Conservation (phyloP, 768 basidiomycete species). For the Ramaria sp. region DNA sequence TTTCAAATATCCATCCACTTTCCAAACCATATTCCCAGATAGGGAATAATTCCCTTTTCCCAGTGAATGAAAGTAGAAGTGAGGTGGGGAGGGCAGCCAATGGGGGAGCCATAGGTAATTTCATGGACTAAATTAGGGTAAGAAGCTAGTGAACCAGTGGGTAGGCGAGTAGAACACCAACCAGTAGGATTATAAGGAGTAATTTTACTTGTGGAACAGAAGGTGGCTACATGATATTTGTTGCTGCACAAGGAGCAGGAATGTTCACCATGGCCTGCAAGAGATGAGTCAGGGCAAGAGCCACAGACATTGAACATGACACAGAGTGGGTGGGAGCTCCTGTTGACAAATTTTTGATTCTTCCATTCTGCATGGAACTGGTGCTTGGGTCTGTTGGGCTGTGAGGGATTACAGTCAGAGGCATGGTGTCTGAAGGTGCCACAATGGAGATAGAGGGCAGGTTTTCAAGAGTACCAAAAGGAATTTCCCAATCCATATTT, state of each 20-base stretch:
- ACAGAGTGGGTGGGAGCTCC: background rate
- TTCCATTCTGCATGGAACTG: background rate
- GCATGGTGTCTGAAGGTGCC: background rate
- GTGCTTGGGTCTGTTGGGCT: background rate
- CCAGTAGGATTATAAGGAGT: background rate
- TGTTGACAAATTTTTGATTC: background rate
- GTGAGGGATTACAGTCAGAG: background rate
- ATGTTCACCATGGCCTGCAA: background rate
- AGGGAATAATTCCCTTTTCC: no score
- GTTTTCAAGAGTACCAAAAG: background rate
- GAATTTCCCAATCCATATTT: background rate
- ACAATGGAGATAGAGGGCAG: background rate
- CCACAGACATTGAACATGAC: background rate
- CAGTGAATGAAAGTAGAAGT: no score
- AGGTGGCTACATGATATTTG: background rate
- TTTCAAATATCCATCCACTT: no score
- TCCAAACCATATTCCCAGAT: no score
- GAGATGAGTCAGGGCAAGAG: background rate
- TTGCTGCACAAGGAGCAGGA: background rate
- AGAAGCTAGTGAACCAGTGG: no score
- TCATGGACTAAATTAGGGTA: no score
- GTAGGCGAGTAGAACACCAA: no score
- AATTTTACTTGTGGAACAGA: background rate
- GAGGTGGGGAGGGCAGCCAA: no score
- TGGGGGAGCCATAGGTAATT: no score